Base-by-base conservation (phyloP, 495 filamentous ascomycete genomes). In the Rhypophila decipiens region DNA sequence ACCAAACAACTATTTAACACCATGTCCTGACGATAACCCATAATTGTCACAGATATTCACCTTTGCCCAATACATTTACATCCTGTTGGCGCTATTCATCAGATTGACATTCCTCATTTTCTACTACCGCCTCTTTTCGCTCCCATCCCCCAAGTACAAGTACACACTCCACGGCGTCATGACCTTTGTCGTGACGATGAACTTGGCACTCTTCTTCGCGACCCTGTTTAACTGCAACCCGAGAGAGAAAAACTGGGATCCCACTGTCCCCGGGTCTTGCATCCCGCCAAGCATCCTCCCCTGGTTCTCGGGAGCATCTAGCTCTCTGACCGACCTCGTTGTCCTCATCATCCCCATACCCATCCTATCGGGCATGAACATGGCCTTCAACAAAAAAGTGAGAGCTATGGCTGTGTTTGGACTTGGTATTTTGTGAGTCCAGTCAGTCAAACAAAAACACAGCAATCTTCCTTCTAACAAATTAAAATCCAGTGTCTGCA, bases 321-420 rank as follows among this genome's bases (percentile, higher is more conserved):
- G 17, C 31, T 34, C 42, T 12, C n/a, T 36, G 27, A 45, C 42
- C 22, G 42, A 45, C 19, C n/a, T 45, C 31, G 13, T 35, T 24
- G 42, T 45, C 15, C 42, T 45, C 42, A 11, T 36, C 17, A 13
- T 45, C 27, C 42, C 42, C 13, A 9, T 45, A 22, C 42, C 27
- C 27, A 34, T 45, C 19, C 11, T 45, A 13, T 45, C 22, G 27
- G 2, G 27, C 7, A 35, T 45, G 42, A 45, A 45, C 20, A 22
- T 45, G 18, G 27, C 27, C 8, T 45, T 45, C 27, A 45, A 45
- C 27, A 45, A 36, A 31, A 45, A 45, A 45, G 4, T 45, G 42
- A 45, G 31, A 31, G 31, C 36, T 19, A 34, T 45, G 15, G 42
- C 31, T 10, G 42, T 45, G 5, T 45, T 45, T 19, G 31, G 27